A percentile compares a stretch with the other conserved stretches of the same genome.
phyloP scores from a whole-genome alignment of 2,329 filamentous ascomycete genomes.

The Metarhizium guizhouense region DNA sequence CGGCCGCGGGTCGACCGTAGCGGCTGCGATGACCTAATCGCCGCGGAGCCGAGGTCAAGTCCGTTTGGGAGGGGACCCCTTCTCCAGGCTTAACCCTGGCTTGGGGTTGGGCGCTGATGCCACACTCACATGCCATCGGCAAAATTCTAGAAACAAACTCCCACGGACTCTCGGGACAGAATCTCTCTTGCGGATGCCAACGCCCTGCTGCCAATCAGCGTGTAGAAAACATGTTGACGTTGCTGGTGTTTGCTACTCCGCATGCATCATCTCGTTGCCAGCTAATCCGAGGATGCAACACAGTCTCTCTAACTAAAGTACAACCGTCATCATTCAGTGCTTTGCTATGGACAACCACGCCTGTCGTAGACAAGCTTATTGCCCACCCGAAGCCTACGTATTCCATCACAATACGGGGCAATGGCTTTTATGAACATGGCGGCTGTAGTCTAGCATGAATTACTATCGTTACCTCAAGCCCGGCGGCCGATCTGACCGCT shows the following conservation, averaged over 20 bases:
- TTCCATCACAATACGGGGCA: not conserved
- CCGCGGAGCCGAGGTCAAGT: not conserved
- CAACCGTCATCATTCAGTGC: too few relatives aligned
- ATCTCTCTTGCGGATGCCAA: not conserved
- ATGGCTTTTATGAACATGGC: not conserved
- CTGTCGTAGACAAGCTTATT: too few relatives aligned
- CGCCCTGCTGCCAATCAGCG: not conserved
- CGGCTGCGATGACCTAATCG: not conserved
- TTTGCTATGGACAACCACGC: too few relatives aligned
- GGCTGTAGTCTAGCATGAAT: not conserved
- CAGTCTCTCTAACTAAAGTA: too few relatives aligned
- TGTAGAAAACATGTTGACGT: not conserved
- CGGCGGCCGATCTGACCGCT: not conserved
- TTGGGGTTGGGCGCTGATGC: too few relatives aligned
- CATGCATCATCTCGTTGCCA: not conserved
- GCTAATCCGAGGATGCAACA: too few relatives aligned
- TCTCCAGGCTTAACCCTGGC: not conserved
- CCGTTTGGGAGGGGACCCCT: not conserved
- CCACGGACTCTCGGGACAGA: too few relatives aligned
- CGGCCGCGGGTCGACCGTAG: not conserved
- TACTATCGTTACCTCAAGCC: conserved; percentile 3
- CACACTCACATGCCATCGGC: not conserved
- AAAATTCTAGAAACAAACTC: too few relatives aligned
- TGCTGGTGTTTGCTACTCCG: not conserved
- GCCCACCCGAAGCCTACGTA: too few relatives aligned